Evolutionary conservation across 192 early-diverging fungal species (phyloP).

Genomic region (Spizellomyces punctatus): DNA sequence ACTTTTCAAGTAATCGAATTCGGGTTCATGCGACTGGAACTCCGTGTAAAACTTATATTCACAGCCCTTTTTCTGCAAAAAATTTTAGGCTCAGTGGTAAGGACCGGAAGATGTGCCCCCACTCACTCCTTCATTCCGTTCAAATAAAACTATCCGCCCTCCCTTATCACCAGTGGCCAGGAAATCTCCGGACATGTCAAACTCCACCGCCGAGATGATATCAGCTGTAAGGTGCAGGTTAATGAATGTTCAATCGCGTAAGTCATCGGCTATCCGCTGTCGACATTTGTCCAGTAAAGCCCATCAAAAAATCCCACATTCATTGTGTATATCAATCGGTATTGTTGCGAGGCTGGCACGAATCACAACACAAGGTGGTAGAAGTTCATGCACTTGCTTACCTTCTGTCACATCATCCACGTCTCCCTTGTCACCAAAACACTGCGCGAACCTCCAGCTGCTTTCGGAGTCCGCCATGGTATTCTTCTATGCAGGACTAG

Average conservation of each 20-base stretch:
- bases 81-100: background rate
- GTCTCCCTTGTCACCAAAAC: constrained; percentile 99
- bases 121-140: constrained; percentile 94
- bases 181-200: constrained; percentile 96
- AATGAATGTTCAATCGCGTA: background rate
- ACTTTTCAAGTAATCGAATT: constrained; percentile 99
- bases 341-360: too few relatives aligned
- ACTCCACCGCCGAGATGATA: constrained; percentile 98
- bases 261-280: too few relatives aligned
- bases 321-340: too few relatives aligned
- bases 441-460: constrained; percentile 88
- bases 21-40: constrained; percentile 99
- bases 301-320: too few relatives aligned
- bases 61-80: constrained; percentile 91
- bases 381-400: constrained; percentile 43
- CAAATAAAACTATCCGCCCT: constrained; percentile 97
- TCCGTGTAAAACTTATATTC: constrained; percentile 99
- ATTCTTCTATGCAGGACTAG: background rate
- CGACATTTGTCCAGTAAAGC: too few relatives aligned
- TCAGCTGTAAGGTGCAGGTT: constrained; percentile 69
- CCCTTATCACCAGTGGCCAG: constrained; percentile 98
- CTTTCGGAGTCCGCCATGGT: constrained; percentile 45
- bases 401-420: constrained; percentile 99
- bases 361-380: background rate
- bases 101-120: background rate